These are phyloP conservation scores for Vaccinium myrtillus DNA, from an alignment of 148 eudicot species.

Conservation along the genomic window DNA sequence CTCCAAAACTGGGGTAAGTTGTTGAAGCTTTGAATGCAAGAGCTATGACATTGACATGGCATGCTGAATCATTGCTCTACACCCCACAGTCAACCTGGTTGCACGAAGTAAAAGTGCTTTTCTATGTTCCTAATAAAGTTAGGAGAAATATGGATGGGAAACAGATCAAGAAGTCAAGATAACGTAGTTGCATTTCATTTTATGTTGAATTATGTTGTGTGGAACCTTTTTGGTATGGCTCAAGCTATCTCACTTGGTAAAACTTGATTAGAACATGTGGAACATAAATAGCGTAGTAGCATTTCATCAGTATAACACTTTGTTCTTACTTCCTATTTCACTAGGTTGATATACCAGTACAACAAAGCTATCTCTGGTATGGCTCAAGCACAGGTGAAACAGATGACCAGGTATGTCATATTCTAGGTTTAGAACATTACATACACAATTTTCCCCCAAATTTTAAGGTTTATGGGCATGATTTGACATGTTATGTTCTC, in stretches of 20 bases:
- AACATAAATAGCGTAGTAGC: neutral
- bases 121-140: neutral
- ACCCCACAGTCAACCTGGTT: neutral
- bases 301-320: neutral
- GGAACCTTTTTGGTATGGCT: neutral
- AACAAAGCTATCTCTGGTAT: slow-evolving; percentile 67
- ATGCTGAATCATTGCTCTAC: neutral
- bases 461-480: neutral
- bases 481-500: slow-evolving; percentile 9
- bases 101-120: neutral
- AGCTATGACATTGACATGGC: neutral
- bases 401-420: slow-evolving; percentile 46
- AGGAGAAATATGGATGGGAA: neutral
- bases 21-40: slow-evolving; percentile 6
- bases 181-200: neutral
- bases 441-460: neutral
- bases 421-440: neutral
- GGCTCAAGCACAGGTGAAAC: slow-evolving; percentile 35
- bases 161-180: neutral
- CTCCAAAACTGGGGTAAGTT: slow-evolving; percentile 56
- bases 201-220: neutral
- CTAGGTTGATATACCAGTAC: slow-evolving; percentile 65
- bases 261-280: neutral
- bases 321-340: slow-evolving; percentile 16
- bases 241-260: neutral